A percentile compares a stretch with the other conserved stretches of the same genome.
These are phyloP conservation scores for Corymbia maculata DNA, from an alignment of 345 rosid species.

Conservation along the genomic window DNA sequence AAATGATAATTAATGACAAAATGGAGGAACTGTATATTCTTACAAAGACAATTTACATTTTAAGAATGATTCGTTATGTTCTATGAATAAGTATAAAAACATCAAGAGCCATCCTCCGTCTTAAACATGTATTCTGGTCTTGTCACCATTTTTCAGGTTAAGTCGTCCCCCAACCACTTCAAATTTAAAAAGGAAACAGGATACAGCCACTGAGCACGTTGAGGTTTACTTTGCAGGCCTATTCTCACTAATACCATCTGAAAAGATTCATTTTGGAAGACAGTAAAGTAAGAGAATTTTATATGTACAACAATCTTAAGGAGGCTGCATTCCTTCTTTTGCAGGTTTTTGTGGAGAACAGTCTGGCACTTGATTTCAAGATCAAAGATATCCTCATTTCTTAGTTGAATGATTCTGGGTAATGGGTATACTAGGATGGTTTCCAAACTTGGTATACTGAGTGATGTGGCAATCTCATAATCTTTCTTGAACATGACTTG, in stretches of 20 bases:
- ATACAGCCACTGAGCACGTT: constrained; percentile 22
- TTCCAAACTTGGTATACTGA: not conserved
- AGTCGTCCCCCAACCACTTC: constrained; percentile 35
- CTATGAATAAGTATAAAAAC: not conserved
- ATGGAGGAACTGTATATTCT: not conserved
- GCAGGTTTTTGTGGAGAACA: constrained; percentile 72
- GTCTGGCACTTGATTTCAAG: constrained; percentile 79
- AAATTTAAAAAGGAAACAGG: constrained; percentile 54
- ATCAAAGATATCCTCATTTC: constrained; percentile 75
- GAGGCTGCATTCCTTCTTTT: constrained; percentile 1
- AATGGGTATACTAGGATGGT: not conserved
- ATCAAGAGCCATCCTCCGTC: not conserved
- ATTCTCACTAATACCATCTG: not conserved
- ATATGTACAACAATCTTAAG: constrained; percentile 3
- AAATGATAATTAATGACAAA: not conserved
- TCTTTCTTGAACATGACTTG: not conserved
- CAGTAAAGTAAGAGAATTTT: not conserved
- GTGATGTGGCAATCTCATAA: not conserved
- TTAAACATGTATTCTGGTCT: not conserved
- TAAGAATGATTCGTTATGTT: not conserved
- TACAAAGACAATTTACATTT: not conserved
- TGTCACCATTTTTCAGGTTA: constrained; percentile 35
- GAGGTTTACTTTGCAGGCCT: constrained; percentile 30
- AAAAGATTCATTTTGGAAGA: not conserved
- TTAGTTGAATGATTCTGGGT: not conserved